These are phyloP conservation scores for Euphorbia pulcherrima DNA, from an alignment of 345 rosid species.

Conservation along the genomic window DNA sequence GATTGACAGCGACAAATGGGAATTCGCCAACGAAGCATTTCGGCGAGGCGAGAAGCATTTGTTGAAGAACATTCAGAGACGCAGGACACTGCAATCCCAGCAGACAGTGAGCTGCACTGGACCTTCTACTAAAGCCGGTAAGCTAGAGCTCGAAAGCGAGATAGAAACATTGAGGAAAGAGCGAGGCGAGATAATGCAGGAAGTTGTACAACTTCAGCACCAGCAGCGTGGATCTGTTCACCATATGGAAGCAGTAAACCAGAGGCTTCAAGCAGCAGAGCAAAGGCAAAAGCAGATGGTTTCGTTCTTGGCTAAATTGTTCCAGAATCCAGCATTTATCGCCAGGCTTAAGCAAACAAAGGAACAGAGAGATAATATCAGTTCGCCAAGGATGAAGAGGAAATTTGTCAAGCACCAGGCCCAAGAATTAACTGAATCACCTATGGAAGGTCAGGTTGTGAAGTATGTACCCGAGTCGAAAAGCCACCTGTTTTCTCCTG, in stretches of 20 bases:
- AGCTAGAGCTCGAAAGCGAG: constrained; percentile 22
- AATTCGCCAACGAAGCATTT: constrained; percentile 33
- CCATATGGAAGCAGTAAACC: constrained; percentile 20
- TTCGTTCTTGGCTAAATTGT: constrained; percentile 25
- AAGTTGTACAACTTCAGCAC: constrained; percentile 29
- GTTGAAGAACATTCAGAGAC: constrained; percentile 29
- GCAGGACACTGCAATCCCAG: constrained; percentile 34
- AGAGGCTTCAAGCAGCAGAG: constrained; percentile 31
- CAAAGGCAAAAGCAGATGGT: constrained; percentile 30
- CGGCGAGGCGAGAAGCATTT: constrained; percentile 25
- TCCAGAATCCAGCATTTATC: constrained; percentile 26
- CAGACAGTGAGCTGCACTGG: constrained; percentile 27
- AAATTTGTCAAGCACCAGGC: constrained; percentile 59
- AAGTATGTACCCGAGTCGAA: constrained; percentile 40
- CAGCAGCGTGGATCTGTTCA: constrained; percentile 24
- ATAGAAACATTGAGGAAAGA: constrained; percentile 24
- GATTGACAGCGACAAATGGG: constrained; percentile 29
- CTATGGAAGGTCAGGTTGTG: constrained; percentile 41
- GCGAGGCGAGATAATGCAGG: constrained; percentile 24
- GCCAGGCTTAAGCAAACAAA: constrained; percentile 20
- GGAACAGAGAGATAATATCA: constrained; percentile 32
- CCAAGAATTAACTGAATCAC: constrained; percentile 37
- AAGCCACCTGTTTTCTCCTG: constrained; percentile 20
- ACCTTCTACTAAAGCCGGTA: constrained; percentile 14
- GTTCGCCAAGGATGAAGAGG: constrained; percentile 45